A percentile compares a stretch with the other conserved stretches of the same genome.
These are phyloP conservation scores for Aegilops sharonensis DNA, from an alignment of 176 grass and related monocot species.

Conservation along the genomic window DNA sequence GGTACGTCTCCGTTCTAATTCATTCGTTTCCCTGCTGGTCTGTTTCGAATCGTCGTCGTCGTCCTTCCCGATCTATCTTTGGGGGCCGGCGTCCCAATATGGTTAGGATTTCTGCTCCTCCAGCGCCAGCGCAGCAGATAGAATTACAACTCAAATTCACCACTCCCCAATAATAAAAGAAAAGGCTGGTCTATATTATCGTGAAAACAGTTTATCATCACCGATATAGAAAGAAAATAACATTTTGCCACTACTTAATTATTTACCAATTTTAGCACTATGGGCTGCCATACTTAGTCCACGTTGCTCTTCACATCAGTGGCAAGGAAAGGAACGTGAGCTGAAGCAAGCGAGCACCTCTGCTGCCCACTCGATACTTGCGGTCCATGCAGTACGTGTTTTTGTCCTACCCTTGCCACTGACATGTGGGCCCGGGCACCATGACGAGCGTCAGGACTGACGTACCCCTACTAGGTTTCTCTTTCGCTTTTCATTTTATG, in stretches of 20 bases:
- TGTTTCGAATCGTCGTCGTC: not conserved
- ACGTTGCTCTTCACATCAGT: too few relatives aligned
- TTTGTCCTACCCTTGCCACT: too few relatives aligned
- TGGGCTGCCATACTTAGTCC: too few relatives aligned
- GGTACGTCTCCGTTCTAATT: conserved; percentile 30
- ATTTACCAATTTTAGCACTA: too few relatives aligned
- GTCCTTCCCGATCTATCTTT: not conserved
- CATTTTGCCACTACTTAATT: not conserved
- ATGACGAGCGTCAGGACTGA: too few relatives aligned
- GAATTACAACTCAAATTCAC: not conserved
- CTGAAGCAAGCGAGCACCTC: not conserved
- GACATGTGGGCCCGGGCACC: not conserved
- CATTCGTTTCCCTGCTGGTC: not conserved
- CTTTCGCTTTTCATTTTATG: too few relatives aligned
- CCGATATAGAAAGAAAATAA: not conserved
- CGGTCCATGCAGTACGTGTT: not conserved
- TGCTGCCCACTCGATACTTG: not conserved
- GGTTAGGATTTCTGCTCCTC: not conserved
- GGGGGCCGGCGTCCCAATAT: not conserved
- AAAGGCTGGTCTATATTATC: not conserved
- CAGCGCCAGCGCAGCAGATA: not conserved
- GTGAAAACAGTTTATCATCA: not conserved
- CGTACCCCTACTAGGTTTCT: too few relatives aligned
- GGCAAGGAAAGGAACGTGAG: too few relatives aligned
- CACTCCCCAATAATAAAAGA: not conserved